Base-by-base conservation (phyloP, 305 asterid genomes). In the Andrographis paniculata region DNA sequence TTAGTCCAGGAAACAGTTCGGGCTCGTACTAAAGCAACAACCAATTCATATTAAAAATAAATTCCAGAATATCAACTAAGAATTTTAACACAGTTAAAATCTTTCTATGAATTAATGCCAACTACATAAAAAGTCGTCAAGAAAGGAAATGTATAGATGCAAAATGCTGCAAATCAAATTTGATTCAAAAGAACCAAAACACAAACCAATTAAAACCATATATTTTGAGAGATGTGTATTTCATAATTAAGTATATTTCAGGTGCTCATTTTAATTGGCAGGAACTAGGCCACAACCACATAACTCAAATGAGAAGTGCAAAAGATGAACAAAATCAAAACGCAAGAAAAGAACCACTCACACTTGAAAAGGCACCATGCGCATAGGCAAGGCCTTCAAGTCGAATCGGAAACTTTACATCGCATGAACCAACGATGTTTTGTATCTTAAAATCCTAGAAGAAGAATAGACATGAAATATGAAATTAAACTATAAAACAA, bases 351-450 rank as follows among this genome's bases (percentile, higher is more conserved):
- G 16, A 48, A 64, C 36, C 59, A 74, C 91, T 74, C 62, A 79
- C 94, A 55, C 94, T 83, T 63, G 94, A 83, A 68, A 83, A 83
- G 55, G 87, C 91, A 63, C 91, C 87, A 16, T 83, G 94, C 30
- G 94, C 73, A 62, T 77, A 83, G 10, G 94, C 94, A 51, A 82
- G 80, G 42, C 91, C 94, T 66, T 82, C 87, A 52, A 82, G 94
- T 57, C 87, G 77, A 52, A 79, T 79, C 33, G 94, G 91, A 58
- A 83, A 79, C 63, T 77, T 83, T 20, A 79, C 94, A 72, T 83
- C 94, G 61, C 87, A 79, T 6, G 94, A 83, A 45, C 87, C 91
- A 20, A 83, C 94, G 39, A 83, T 83, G 55, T 83, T 79, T 63
- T 83, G 94, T 67, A 79, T 79, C 91, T 83, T 83, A 71, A 79